Conservation (phyloP, 2,329 filamentous ascomycete genomes). For the Monilinia fructicola region DNA sequence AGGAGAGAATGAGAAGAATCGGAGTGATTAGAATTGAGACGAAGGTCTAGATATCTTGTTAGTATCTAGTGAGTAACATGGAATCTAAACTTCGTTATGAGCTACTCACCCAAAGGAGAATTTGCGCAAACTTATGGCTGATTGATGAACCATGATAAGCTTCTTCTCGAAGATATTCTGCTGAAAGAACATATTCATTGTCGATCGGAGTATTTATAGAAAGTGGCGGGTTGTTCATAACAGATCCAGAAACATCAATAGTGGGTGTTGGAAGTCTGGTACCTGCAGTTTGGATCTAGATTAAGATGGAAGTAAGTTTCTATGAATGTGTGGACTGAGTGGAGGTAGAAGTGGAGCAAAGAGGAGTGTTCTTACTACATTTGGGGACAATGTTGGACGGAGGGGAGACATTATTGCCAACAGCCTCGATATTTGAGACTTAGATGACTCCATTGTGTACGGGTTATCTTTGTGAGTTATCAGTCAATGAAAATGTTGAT, state of each 20-base stretch:
- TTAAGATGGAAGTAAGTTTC: background rate
- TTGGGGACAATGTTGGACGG: background rate
- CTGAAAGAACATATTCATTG: background rate
- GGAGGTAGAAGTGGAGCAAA: too few relatives aligned
- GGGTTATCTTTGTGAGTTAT: background rate
- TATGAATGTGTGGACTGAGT: background rate
- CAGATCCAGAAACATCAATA: background rate
- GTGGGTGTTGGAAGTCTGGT: background rate
- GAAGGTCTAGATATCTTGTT: background rate
- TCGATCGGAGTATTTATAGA: background rate
- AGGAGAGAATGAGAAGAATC: background rate
- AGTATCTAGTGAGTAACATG: background rate
- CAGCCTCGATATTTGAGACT: background rate
- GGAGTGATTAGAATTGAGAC: background rate
- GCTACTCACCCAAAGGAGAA: conserved; percentile 4
- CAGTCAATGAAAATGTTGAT: background rate
- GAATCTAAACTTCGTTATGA: too few relatives aligned
- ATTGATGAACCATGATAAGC: conserved; percentile 9
- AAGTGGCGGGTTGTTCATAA: too few relatives aligned
- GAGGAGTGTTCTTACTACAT: background rate
- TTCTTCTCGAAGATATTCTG: conserved; percentile 2
- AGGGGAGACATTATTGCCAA: background rate
- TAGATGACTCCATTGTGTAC: background rate
- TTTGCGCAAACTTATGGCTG: background rate
- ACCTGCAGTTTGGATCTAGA: background rate